phyloP scores from a whole-genome alignment of 176 grass and related monocot genomes.

The Oryza punctata region DNA sequence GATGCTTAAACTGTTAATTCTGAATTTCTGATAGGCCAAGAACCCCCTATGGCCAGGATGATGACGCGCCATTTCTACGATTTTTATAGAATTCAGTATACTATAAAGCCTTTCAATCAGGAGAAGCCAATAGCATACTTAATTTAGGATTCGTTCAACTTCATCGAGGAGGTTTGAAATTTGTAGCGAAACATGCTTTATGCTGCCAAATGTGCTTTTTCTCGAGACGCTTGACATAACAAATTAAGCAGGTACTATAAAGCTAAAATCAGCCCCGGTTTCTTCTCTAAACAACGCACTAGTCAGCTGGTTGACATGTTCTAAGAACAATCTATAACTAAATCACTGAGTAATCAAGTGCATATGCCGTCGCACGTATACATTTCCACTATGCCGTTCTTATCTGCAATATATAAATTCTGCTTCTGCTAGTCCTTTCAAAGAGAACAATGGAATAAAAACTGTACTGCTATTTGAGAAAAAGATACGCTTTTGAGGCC shows the following conservation, averaged over 20 bases:
- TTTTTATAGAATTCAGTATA: background rate
- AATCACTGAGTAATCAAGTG: background rate
- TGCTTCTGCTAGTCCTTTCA: background rate
- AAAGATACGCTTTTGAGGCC: background rate
- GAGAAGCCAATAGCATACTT: background rate
- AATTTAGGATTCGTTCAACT: background rate
- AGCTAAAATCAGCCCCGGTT: background rate
- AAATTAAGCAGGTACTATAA: background rate
- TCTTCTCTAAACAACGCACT: background rate
- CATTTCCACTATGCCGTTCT: background rate
- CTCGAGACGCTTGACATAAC: no score
- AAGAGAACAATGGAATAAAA: background rate
- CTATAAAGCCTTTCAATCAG: background rate
- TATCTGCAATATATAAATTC: background rate
- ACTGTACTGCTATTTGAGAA: background rate
- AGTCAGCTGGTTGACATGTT: constrained; percentile 31
- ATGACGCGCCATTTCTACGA: background rate
- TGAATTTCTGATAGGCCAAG: constrained; percentile 26
- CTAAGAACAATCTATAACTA: background rate
- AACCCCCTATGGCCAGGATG: background rate
- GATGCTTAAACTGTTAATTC: background rate
- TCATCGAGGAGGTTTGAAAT: background rate
- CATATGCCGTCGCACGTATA: background rate
- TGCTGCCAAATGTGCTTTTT: constrained; percentile 24
- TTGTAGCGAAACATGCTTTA: background rate